Percentiles rank a stretch among this genome's conserved stretches.
These are phyloP conservation scores for Trypanosoma vivax DNA, from an alignment of 208 protist genomes.

Conservation along the genomic window DNA sequence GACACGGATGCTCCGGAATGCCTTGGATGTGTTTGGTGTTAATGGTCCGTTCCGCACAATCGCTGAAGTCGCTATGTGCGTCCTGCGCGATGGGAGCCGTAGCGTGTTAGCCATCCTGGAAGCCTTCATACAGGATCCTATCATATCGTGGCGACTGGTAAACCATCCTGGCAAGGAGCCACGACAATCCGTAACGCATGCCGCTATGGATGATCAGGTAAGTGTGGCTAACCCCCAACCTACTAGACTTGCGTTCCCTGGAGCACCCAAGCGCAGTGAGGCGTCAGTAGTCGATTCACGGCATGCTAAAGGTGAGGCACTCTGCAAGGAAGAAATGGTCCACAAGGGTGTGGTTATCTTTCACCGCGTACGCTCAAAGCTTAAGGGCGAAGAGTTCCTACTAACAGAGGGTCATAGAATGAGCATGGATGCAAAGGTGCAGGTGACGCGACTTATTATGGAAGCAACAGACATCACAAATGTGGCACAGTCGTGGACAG, in stretches of 20 bases:
- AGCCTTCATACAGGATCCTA: constrained; percentile 99
- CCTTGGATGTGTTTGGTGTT: constrained; percentile 98
- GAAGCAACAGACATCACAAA: constrained; percentile 83
- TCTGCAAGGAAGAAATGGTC: constrained; percentile 53
- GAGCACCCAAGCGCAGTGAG: neutral
- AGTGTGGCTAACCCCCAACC: constrained; percentile 31
- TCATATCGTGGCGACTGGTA: constrained; percentile 98
- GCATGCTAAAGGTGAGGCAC: neutral
- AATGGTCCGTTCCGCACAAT: constrained; percentile 96
- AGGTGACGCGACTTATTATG: constrained; percentile 76
- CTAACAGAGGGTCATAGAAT: constrained; percentile 9
- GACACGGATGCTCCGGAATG: constrained; percentile 98
- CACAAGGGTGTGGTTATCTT: constrained; percentile 82
- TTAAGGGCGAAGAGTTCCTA: constrained; percentile 74
- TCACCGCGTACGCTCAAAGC: constrained; percentile 75
- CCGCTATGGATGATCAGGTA: constrained; percentile 71
- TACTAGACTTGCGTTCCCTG: constrained; percentile 10
- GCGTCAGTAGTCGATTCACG: constrained; percentile 2
- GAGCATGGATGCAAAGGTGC: constrained; percentile 55
- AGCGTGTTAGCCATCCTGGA: constrained; percentile 98
- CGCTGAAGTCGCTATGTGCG: constrained; percentile 95
- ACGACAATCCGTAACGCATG: constrained; percentile 57
- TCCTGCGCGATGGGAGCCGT: constrained; percentile 97
- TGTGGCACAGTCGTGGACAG: constrained; percentile 85
- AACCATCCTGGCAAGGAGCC: constrained; percentile 68